Conservation (phyloP, 805 yeast genomes). For the Yamadazyma insecticola region DNA sequence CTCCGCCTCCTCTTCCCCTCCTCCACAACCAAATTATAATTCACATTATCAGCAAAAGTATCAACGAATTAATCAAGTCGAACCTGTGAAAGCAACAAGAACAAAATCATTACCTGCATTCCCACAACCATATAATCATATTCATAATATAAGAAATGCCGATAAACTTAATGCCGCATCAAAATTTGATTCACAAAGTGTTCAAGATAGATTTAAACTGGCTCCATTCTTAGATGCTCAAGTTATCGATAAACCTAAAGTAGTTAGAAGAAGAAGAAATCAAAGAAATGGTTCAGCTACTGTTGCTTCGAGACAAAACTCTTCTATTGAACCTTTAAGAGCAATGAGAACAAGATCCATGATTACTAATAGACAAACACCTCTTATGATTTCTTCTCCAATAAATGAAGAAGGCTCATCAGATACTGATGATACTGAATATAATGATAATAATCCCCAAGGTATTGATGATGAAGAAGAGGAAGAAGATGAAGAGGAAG, state of each 20-base stretch:
- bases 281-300: background rate
- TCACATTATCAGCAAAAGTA: too few species aligned
- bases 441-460: conserved; percentile 18
- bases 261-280: conserved; percentile 14
- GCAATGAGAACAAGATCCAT: conserved; percentile 42
- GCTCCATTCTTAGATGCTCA: conserved; percentile 41
- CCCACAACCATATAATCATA: conserved; percentile 34
- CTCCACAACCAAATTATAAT: conserved; percentile 3
- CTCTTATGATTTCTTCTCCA: conserved; percentile 35
- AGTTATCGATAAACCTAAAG: conserved; percentile 34
- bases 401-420: conserved; percentile 35
- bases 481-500: conserved; percentile 22
- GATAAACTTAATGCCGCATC: conserved; percentile 36
- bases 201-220: conserved; percentile 42
- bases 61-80: conserved; percentile 5
- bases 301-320: conserved; percentile 5
- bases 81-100: conserved; percentile 38
- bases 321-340: conserved; percentile 24
- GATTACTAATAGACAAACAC: conserved; percentile 25
- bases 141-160: conserved; percentile 37
- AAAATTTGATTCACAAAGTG: conserved; percentile 34
- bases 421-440: conserved; percentile 39
- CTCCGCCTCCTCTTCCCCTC: conserved; percentile 1
- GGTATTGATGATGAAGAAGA: conserved; percentile 26
- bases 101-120: conserved; percentile 41